Evolutionary conservation across 1,284 basidiomycete species (phyloP).

Genomic region (Macrocystidia cucumis): DNA sequence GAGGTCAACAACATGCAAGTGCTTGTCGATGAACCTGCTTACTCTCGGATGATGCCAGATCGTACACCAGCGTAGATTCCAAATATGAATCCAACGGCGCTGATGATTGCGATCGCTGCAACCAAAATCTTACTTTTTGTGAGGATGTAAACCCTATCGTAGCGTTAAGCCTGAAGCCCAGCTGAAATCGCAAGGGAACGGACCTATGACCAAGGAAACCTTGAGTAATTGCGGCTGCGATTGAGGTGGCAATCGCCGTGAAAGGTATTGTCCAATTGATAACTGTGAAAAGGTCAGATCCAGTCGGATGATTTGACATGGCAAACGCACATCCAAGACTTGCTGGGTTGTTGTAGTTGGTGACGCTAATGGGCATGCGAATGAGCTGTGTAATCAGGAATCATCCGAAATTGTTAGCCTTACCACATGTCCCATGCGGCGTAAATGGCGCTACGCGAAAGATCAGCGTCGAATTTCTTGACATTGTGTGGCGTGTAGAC

Average conservation of each 20-base stretch:
- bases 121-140: conserved; percentile 23
- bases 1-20: background rate
- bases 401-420: conserved; percentile 1
- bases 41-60: conserved; percentile 27
- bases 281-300: conserved; percentile 11
- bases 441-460: conserved; percentile 23
- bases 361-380: conserved; percentile 28
- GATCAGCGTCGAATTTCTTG: background rate
- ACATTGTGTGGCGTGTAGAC: conserved; percentile 2
- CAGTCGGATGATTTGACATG: background rate
- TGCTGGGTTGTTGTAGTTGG: conserved; percentile 28
- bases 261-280: conserved; percentile 32
- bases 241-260: conserved; percentile 29
- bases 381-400: background rate
- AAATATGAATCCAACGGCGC: conserved; percentile 24
- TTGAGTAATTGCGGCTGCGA: conserved; percentile 32
- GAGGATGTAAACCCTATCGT: conserved; percentile 18
- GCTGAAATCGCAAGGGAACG: background rate
- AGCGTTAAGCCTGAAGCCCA: background rate
- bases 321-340: conserved; percentile 19
- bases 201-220: conserved; percentile 30
- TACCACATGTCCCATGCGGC: conserved; percentile 29
- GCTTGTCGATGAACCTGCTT: conserved; percentile 8
- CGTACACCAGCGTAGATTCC: conserved; percentile 25
- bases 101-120: conserved; percentile 19